A percentile compares a stretch with the other conserved stretches of the same genome.
Conservation (phyloP, 2,329 filamentous ascomycete genomes). For the Pseudogymnoascus sp. region DNA sequence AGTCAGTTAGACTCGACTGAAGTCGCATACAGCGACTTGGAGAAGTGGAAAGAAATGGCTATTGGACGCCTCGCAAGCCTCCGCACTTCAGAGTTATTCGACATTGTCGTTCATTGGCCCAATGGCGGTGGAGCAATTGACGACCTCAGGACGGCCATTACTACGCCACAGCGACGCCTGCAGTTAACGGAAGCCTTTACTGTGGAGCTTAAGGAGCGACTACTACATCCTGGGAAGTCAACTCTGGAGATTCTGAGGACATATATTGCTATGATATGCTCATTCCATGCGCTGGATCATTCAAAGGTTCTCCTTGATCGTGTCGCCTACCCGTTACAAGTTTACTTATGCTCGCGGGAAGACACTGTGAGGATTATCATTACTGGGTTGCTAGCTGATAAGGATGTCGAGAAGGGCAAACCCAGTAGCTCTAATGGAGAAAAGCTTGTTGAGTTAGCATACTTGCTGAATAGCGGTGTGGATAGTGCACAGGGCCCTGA, state of each 20-base stretch:
- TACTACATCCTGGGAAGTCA: conserved; percentile 68
- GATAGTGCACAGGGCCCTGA: conserved; percentile 45
- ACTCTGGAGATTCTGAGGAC: conserved; percentile 67
- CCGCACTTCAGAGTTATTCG: conserved; percentile 64
- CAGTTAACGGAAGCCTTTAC: conserved; percentile 64
- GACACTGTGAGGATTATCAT: conserved; percentile 74
- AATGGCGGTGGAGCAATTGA: conserved; percentile 61
- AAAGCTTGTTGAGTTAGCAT: conserved; percentile 58
- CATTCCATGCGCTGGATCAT: conserved; percentile 65
- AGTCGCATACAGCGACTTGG: conserved; percentile 47
- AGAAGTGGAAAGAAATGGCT: conserved; percentile 63
- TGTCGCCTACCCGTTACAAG: conserved; percentile 61
- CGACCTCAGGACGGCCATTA: conserved; percentile 63
- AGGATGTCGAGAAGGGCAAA: conserved; percentile 35
- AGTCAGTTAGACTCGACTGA: conserved; percentile 29
- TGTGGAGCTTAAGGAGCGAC: conserved; percentile 51
- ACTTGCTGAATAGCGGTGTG: conserved; percentile 40
- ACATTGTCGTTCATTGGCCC: conserved; percentile 71
- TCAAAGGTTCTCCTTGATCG: conserved; percentile 69
- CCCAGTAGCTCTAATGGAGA: conserved; percentile 32
- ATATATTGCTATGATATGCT: conserved; percentile 71
- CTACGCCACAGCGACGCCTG: conserved; percentile 57
- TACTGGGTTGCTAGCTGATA: conserved; percentile 59
- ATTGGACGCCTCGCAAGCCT: conserved; percentile 58
- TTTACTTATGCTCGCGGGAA: conserved; percentile 68